A percentile compares a stretch with the other conserved stretches of the same genome.
phyloP scores from a whole-genome alignment of 768 basidiomycete genomes.

The Psilocybe cyanescens region DNA sequence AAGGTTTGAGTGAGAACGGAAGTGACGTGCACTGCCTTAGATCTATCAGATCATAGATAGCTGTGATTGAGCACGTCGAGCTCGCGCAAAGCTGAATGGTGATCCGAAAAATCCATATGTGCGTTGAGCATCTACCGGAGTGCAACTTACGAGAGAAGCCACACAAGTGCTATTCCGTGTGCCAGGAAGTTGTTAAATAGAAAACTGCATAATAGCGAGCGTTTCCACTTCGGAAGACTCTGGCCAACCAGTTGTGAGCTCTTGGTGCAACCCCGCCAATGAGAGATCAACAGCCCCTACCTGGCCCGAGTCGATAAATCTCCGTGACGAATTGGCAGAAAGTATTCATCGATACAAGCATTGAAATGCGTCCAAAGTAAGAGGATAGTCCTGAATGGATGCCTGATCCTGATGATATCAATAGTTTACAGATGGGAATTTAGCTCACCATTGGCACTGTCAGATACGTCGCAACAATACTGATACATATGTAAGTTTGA shows the following conservation, averaged over 20 bases:
- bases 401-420: not conserved
- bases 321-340: not conserved
- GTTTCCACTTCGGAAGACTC: not conserved
- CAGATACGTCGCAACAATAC: conserved; percentile 6
- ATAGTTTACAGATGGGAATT: conserved; percentile 7
- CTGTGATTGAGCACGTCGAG: not conserved
- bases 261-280: no score
- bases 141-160: not conserved
- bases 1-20: not conserved
- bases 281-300: no score
- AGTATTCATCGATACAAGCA: not conserved
- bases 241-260: no score
- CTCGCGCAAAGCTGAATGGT: not conserved
- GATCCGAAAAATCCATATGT: not conserved
- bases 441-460: conserved; percentile 11
- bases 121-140: not conserved
- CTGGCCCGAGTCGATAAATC: not conserved
- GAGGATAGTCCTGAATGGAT: no score
- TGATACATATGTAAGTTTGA: not conserved
- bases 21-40: not conserved
- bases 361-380: not conserved
- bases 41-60: not conserved
- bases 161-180: not conserved
- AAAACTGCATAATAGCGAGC: not conserved
- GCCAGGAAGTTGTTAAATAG: not conserved